Percentiles rank a stretch among this genome's conserved stretches.
These are phyloP conservation scores for Backusella liffmaniae DNA, from an alignment of 192 early-diverging fungal species.

Conservation along the genomic window DNA sequence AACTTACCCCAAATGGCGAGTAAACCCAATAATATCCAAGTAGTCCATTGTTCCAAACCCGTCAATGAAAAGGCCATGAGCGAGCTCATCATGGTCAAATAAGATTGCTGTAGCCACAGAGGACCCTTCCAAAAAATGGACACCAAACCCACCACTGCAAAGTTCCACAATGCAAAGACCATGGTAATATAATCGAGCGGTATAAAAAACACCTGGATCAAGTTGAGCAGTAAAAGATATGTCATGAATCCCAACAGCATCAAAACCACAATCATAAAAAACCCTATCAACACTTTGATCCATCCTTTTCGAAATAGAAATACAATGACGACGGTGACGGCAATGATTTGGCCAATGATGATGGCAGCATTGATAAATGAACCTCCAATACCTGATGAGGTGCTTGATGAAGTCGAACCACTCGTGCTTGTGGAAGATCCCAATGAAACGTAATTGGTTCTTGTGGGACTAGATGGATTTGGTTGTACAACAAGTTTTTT, in stretches of 20 bases:
- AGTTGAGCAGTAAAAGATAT: conserved; percentile 52
- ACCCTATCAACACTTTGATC: conserved; percentile 76
- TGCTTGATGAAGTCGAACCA: background rate
- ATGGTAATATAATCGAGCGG: conserved; percentile 76
- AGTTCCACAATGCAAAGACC: conserved; percentile 78
- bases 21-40: conserved; percentile 79
- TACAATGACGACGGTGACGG: conserved; percentile 76
- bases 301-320: conserved; percentile 71
- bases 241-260: conserved; percentile 76
- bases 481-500: background rate
- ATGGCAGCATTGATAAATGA: conserved; percentile 60
- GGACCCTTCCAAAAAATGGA: conserved; percentile 86
- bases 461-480: conserved; percentile 6
- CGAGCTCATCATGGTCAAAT: conserved; percentile 75
- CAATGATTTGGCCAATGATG: conserved; percentile 77
- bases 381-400: conserved; percentile 15
- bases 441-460: conserved; percentile 15
- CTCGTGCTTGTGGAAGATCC: background rate
- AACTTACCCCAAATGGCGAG: conserved; percentile 78
- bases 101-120: conserved; percentile 69
- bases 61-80: conserved; percentile 82
- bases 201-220: conserved; percentile 53
- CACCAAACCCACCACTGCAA: conserved; percentile 65
- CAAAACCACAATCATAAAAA: conserved; percentile 74
- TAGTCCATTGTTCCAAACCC: conserved; percentile 67